A percentile compares a stretch with the other conserved stretches of the same genome.
These are phyloP conservation scores for bread wheat (Triticum aestivum) DNA, from an alignment of 176 grass and related monocot species.

Conservation along the genomic window DNA sequence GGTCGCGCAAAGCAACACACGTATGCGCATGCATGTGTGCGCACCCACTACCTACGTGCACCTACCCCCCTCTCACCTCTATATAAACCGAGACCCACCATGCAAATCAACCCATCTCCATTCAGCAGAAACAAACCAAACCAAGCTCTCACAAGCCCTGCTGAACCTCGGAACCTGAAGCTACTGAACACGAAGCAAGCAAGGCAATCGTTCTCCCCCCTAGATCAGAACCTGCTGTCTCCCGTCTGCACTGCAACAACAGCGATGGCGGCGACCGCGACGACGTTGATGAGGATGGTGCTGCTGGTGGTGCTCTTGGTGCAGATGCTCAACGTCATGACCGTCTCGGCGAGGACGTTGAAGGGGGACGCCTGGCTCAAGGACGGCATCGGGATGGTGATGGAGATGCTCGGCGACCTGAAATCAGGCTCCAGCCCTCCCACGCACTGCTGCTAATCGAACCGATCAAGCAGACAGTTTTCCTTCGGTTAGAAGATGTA, in stretches of 20 bases:
- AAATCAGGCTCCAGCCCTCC: background rate
- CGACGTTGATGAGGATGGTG: background rate
- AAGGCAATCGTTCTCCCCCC: background rate
- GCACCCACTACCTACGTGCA: background rate
- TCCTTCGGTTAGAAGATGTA: background rate
- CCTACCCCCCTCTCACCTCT: background rate
- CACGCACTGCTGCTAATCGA: constrained; percentile 28
- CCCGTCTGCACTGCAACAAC: background rate
- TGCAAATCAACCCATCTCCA: background rate
- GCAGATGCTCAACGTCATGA: background rate
- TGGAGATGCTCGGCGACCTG: constrained; percentile 13
- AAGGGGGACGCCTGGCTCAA: constrained; percentile 8
- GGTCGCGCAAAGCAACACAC: background rate
- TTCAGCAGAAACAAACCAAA: background rate
- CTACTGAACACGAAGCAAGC: background rate
- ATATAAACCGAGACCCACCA: background rate
- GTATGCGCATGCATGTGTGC: background rate
- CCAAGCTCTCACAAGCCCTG: background rate
- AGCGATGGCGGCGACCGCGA: background rate
- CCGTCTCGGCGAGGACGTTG: constrained; percentile 18
- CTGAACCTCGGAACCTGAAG: background rate
- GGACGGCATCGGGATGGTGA: constrained; percentile 21
- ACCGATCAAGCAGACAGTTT: background rate
- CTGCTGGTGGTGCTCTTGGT: constrained; percentile 18
- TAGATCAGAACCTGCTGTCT: background rate